phyloP scores from a whole-genome alignment of 2,329 filamentous ascomycete genomes.

The Trichoderma sp. region DNA sequence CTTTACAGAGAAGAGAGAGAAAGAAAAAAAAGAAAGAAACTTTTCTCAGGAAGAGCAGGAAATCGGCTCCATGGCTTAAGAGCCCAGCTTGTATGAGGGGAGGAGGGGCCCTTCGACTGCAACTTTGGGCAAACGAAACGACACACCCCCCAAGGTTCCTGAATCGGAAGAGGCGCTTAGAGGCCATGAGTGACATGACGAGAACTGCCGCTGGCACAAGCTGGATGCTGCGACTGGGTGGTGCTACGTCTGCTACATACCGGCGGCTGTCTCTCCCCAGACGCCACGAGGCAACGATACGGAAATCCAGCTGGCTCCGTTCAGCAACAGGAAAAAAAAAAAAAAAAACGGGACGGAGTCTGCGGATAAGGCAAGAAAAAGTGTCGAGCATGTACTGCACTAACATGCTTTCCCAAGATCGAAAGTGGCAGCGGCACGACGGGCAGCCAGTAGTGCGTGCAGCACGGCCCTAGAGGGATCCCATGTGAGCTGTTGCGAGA shows the following conservation, averaged over 20 bases:
- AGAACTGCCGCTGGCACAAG: not conserved
- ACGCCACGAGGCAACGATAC: not conserved
- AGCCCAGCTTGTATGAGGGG: constrained; percentile 19
- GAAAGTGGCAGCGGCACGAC: constrained; percentile 6
- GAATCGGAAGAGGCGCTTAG: constrained; percentile 24
- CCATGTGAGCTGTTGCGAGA: constrained; percentile 20
- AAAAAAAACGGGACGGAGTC: not conserved
- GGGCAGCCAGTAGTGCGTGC: not conserved
- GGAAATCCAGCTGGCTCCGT: not conserved
- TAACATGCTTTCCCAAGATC: constrained; percentile 9
- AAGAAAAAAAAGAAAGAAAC: constrained; percentile 2
- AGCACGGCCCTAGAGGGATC: not conserved
- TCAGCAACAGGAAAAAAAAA: not conserved
- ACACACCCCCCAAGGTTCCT: constrained; percentile 14
- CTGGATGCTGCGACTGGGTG: not conserved
- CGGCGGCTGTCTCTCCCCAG: not conserved
- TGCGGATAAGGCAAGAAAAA: not conserved
- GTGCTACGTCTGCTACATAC: not conserved
- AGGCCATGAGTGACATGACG: not conserved
- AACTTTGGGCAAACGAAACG: constrained; percentile 4
- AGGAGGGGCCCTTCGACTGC: constrained; percentile 17
- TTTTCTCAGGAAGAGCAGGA: constrained; percentile 15
- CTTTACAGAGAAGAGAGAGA: not conserved
- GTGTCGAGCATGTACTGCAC: constrained; percentile 22
- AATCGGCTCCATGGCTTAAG: constrained; percentile 24